Base-by-base conservation (phyloP, 2,329 filamentous ascomycete genomes). In the Incumbomyces delicatus region DNA sequence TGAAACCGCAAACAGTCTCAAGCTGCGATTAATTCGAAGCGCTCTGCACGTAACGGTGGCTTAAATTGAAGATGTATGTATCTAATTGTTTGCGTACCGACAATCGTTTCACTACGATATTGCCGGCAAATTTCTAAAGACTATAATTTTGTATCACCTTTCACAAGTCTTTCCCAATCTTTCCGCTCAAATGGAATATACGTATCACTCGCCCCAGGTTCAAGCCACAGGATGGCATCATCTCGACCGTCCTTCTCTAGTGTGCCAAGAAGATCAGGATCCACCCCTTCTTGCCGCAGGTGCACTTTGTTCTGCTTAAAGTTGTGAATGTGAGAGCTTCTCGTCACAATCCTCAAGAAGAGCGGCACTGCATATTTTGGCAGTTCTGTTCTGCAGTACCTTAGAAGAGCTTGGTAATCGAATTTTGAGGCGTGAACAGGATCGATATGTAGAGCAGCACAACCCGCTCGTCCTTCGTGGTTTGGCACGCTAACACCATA, bases 391-490 rank as follows among this genome's bases (percentile, higher is more conserved):
- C 76, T 72, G 2, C 73, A 71, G 57, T 82, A 77, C 64, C 62
- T 69, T 10, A 85, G 64, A 8, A 88, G 66, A 0, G 66, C 77
- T 8, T 69, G 64, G 58, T 78, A 85, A 60, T 83, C 73, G 51
- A 85, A 83, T 0, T 51, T 62, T 0, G 63, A 59, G 1, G 61
- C 55, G 0, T 61, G 51, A 11, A 68, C 66, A 17, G 71, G 67
- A n/a, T 70, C 67, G 11, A 78, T 64, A 6, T 87, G 67, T 1
- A 94, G 65, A 6, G 85, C 83, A 0, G 81, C 87, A 57, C 88
- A 94, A 2, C 88, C 88, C 0, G 86, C 87, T 20, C 87, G 75
- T 14, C 87, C 87, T 58, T 94, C 87, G 59, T 94, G 86, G 53
- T 85, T 74, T 0, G 87, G 87, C 6, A 94, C 66, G 35, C 78